Evolutionary conservation across 208 protist genomes (phyloP).

Genomic region (Trypanosoma avium): DNA sequence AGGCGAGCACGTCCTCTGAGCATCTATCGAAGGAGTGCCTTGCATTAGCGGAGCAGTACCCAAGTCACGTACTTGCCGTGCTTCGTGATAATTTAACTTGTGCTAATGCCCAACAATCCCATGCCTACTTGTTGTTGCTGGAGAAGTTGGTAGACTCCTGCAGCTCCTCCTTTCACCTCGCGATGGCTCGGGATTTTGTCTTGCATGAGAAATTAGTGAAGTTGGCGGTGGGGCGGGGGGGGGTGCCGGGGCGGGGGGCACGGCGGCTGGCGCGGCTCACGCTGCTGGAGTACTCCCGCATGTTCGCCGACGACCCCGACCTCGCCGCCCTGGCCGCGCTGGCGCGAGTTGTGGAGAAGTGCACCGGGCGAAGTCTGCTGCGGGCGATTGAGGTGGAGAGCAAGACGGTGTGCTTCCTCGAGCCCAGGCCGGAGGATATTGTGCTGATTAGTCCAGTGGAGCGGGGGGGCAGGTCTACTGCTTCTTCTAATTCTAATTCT

Average conservation of each 20-base stretch:
- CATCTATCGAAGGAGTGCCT: conserved; percentile 42
- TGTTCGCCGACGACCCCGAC: conserved; percentile 74
- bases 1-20: neutral
- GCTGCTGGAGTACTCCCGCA: conserved; percentile 84
- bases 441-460: conserved; percentile 67
- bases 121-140: conserved; percentile 58
- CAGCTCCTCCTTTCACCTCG: conserved; percentile 74
- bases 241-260: conserved; percentile 42
- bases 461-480: too few relatives aligned
- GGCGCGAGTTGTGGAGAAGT: conserved; percentile 53
- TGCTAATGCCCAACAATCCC: conserved; percentile 32
- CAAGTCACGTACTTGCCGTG: conserved; percentile 45
- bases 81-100: conserved; percentile 41
- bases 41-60: conserved; percentile 50
- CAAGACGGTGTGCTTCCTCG: conserved; percentile 55
- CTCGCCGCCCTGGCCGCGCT: conserved; percentile 57
- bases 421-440: conserved; percentile 56
- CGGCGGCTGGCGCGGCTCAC: conserved; percentile 72
- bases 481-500: too few relatives aligned
- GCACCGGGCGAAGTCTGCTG: conserved; percentile 68
- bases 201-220: conserved; percentile 69
- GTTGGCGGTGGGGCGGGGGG: conserved; percentile 47
- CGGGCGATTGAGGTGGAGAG: conserved; percentile 79
- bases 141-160: conserved; percentile 76
- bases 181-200: conserved; percentile 46